These are phyloP conservation scores for Teratosphaeria pseudoeucalypti DNA, from an alignment of 2,329 filamentous ascomycete genomes.

Conservation along the genomic window DNA sequence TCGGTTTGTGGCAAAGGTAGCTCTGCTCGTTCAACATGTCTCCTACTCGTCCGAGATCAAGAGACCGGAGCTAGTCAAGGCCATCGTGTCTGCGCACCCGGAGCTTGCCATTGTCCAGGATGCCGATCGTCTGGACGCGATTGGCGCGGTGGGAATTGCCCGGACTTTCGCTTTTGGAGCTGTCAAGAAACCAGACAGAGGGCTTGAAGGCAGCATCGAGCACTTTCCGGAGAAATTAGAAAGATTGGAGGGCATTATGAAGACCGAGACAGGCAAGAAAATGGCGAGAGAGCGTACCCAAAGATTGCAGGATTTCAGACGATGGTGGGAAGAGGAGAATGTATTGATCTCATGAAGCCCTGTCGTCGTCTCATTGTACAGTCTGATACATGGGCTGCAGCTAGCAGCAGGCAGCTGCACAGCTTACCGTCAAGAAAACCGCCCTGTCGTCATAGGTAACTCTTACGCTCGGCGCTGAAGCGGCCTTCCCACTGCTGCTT, in stretches of 20 bases:
- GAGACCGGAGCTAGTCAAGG: conserved; percentile 49
- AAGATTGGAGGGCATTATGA: conserved; percentile 51
- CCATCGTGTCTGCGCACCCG: conserved; percentile 54
- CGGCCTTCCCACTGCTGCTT: not conserved
- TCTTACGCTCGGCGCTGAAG: not conserved
- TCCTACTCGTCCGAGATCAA: conserved; percentile 66
- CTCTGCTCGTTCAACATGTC: conserved; percentile 64
- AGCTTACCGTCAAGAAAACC: not conserved
- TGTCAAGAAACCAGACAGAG: conserved; percentile 41
- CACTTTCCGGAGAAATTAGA: conserved; percentile 73
- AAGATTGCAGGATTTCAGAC: conserved; percentile 38
- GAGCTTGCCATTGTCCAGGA: conserved; percentile 83
- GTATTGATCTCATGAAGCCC: conserved; percentile 3
- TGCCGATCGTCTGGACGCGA: conserved; percentile 82
- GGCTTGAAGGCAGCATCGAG: conserved; percentile 55
- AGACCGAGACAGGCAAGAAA: conserved; percentile 42
- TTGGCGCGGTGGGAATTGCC: conserved; percentile 77
- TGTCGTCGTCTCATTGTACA: not conserved
- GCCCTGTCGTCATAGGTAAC: not conserved
- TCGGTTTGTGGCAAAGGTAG: conserved; percentile 54
- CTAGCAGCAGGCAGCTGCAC: not conserved
- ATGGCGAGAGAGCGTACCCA: conserved; percentile 41
- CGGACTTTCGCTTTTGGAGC: conserved; percentile 69
- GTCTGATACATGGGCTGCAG: not conserved
- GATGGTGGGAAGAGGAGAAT: conserved; percentile 47